Percentiles rank a stretch among this genome's conserved stretches.
phyloP scores from a whole-genome alignment of 306 rosid genomes.

The Castanea mollissima region DNA sequence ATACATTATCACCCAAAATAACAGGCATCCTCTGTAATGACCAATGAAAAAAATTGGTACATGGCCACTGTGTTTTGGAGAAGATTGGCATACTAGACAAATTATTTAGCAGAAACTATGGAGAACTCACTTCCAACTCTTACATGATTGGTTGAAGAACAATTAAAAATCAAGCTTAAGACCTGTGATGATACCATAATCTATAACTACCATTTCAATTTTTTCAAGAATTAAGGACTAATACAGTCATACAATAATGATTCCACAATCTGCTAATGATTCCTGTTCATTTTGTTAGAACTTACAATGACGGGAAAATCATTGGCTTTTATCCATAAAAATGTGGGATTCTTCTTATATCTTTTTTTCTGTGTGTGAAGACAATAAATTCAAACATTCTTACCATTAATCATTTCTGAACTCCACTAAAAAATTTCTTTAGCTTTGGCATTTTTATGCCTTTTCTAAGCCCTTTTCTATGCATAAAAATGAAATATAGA shows the following conservation, averaged over 20 bases:
- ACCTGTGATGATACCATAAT: background rate
- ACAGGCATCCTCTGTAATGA: conserved; percentile 85
- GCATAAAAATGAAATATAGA: background rate
- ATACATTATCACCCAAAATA: conserved; percentile 67
- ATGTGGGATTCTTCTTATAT: no score
- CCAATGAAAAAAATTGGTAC: conserved; percentile 16
- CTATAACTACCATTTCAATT: background rate
- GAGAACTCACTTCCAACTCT: conserved; percentile 2
- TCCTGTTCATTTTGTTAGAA: background rate
- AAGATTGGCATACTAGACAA: background rate
- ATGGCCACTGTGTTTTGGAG: conserved; percentile 16
- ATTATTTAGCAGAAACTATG: background rate
- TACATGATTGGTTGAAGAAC: background rate
- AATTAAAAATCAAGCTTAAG: background rate
- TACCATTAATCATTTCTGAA: no score
- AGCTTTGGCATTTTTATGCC: background rate
- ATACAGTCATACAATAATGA: background rate
- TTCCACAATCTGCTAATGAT: background rate
- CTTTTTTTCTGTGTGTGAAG: no score
- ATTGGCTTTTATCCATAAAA: background rate
- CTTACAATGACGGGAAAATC: background rate
- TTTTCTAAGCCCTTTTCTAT: background rate
- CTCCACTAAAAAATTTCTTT: no score
- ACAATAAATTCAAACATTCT: no score
- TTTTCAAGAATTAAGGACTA: background rate